Percentiles rank a stretch among this genome's conserved stretches.
Evolutionary conservation across 768 basidiomycete species (phyloP).

Genomic region (Chalciporus pseudorubinellus): DNA sequence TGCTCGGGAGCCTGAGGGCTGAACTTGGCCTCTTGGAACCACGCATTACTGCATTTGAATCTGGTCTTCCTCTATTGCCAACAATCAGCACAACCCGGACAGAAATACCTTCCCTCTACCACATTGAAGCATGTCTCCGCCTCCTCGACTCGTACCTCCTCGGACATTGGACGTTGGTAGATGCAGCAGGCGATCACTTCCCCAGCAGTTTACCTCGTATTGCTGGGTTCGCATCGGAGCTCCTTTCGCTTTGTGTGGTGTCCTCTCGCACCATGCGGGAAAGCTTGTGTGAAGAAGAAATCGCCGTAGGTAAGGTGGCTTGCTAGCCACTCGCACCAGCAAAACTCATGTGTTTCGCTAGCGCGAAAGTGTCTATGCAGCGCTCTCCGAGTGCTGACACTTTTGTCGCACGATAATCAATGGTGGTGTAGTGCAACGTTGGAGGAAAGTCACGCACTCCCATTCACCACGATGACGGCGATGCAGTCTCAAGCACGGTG

Average conservation of each 20-base stretch:
- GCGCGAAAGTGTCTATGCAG: constrained; percentile 53
- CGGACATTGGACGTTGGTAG: constrained; percentile 46
- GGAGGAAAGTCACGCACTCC: constrained; percentile 43
- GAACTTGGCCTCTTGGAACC: constrained; percentile 41
- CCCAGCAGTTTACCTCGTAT: constrained; percentile 7
- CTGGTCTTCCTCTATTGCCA: constrained; percentile 42
- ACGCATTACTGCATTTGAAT: constrained; percentile 38
- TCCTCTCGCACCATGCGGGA: constrained; percentile 40
- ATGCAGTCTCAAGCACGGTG: constrained; percentile 36
- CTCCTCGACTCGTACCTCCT: constrained; percentile 65
- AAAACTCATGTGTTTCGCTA: constrained; percentile 8
- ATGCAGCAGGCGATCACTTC: constrained; percentile 13
- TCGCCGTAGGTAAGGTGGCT: constrained; percentile 17
- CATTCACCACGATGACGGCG: constrained; percentile 48
- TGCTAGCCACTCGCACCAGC: background rate
- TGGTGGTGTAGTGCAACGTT: constrained; percentile 56
- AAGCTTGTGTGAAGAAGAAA: constrained; percentile 9
- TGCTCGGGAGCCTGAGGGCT: constrained; percentile 33
- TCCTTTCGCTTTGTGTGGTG: constrained; percentile 52
- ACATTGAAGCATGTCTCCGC: constrained; percentile 53
- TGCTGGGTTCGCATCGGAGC: constrained; percentile 40
- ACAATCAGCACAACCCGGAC: constrained; percentile 8
- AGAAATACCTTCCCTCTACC: constrained; percentile 39
- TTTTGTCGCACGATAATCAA: constrained; percentile 60
- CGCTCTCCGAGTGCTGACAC: constrained; percentile 65